Conservation (phyloP, 495 filamentous ascomycete species). For the Letharia lupina region DNA sequence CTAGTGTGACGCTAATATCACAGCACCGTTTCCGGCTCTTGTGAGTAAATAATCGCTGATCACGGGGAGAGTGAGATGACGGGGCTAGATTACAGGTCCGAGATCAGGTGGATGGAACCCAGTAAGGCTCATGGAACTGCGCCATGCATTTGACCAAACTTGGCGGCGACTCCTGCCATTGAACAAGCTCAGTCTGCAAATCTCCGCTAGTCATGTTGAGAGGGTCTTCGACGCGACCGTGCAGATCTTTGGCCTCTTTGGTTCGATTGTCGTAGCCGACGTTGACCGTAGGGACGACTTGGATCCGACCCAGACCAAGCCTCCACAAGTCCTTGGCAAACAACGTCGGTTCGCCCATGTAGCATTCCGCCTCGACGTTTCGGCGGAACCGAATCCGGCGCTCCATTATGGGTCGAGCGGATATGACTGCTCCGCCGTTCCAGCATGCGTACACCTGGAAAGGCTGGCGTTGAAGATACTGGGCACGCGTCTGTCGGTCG, state of each 20-base stretch:
- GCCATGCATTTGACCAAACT: slow-evolving; percentile 1
- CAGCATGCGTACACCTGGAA: neutral
- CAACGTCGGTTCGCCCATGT: slow-evolving; percentile 39
- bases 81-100: neutral
- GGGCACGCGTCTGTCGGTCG: slow-evolving; percentile 25
- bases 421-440: neutral
- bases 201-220: neutral
- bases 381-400: slow-evolving; percentile 13
- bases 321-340: slow-evolving; percentile 45
- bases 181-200: neutral
- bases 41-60: neutral
- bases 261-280: neutral
- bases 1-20: neutral
- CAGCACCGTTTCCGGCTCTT: neutral
- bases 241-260: neutral
- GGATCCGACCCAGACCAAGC: slow-evolving; percentile 38
- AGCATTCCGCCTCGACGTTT: slow-evolving; percentile 34
- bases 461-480: neutral
- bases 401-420: neutral
- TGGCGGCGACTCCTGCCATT: neutral
- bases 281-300: slow-evolving; percentile 34
- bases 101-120: neutral
- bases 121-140: neutral
- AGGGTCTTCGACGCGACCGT: neutral
- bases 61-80: neutral